These are phyloP conservation scores for Urtica urens DNA, from an alignment of 306 rosid species.

Conservation along the genomic window DNA sequence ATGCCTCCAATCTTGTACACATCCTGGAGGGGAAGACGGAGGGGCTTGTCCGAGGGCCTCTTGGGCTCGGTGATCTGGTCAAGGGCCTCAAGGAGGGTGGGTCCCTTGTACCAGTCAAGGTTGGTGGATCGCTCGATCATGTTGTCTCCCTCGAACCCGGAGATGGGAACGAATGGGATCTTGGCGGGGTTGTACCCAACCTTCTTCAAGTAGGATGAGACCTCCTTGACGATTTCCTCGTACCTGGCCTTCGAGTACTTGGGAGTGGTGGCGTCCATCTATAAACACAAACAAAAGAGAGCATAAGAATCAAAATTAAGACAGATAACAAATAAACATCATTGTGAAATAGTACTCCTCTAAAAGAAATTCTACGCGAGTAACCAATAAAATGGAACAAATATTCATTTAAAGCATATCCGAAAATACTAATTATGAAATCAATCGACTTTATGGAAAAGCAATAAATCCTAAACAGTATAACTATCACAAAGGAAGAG, in stretches of 20 bases:
- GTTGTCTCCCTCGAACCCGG: constrained; percentile 14
- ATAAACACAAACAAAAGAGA: background rate
- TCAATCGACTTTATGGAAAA: background rate
- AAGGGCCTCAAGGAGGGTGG: constrained; percentile 26
- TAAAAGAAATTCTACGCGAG: background rate
- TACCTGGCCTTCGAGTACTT: constrained; percentile 26
- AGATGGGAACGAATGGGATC: constrained; percentile 24
- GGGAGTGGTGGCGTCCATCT: constrained; percentile 28
- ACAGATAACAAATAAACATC: background rate
- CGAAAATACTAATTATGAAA: background rate
- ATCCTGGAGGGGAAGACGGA: constrained; percentile 30
- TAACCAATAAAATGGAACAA: too few relatives aligned
- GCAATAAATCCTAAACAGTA: background rate
- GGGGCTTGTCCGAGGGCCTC: constrained; percentile 29
- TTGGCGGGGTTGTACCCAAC: constrained; percentile 26
- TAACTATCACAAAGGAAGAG: constrained; percentile 8
- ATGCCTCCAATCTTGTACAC: constrained; percentile 35
- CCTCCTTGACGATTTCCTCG: constrained; percentile 29
- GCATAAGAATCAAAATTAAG: background rate
- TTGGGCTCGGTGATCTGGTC: constrained; percentile 24
- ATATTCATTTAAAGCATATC: too few relatives aligned
- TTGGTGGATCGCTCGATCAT: constrained; percentile 24
- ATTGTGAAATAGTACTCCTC: background rate
- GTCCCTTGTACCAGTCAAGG: constrained; percentile 35
- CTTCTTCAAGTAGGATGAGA: constrained; percentile 27